Evolutionary conservation across 768 basidiomycete species (phyloP).

Genomic region (Pleurotus ostreatus): DNA sequence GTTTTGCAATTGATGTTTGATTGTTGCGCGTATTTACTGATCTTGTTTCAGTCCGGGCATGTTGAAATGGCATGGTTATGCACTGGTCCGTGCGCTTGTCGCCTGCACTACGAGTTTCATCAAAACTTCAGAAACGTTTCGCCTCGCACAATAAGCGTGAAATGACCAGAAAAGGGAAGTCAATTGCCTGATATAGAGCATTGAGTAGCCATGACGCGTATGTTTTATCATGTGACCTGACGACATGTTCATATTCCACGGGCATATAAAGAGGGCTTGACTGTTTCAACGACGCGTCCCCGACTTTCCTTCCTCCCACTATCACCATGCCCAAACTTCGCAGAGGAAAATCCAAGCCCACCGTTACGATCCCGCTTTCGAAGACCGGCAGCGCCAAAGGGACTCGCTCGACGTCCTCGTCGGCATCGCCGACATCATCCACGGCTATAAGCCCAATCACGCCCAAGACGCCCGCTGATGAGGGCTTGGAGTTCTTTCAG

Average conservation of each 20-base stretch:
- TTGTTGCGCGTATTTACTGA: too few relatives aligned
- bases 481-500: slow-evolving; percentile 86
- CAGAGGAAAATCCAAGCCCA: slow-evolving; percentile 15
- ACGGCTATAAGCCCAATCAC: slow-evolving; percentile 36
- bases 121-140: too few relatives aligned
- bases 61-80: too few relatives aligned
- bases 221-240: background rate
- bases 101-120: too few relatives aligned
- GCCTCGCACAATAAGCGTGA: too few relatives aligned
- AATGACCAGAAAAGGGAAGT: background rate
- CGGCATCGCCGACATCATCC: slow-evolving; percentile 19
- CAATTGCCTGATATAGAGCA: background rate
- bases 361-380: slow-evolving; percentile 13
- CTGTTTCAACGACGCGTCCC: slow-evolving; percentile 2
- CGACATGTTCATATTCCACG: background rate
- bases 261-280: slow-evolving; percentile 5
- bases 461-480: slow-evolving; percentile 90
- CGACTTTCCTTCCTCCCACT: slow-evolving; percentile 3
- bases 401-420: slow-evolving; percentile 17
- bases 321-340: slow-evolving; percentile 15
- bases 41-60: too few relatives aligned
- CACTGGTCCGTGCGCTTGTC: too few relatives aligned
- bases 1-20: too few relatives aligned
- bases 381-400: slow-evolving; percentile 8
- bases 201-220: background rate